phyloP scores from a whole-genome alignment of 345 rosid species.

The Pistacia integerrima region DNA sequence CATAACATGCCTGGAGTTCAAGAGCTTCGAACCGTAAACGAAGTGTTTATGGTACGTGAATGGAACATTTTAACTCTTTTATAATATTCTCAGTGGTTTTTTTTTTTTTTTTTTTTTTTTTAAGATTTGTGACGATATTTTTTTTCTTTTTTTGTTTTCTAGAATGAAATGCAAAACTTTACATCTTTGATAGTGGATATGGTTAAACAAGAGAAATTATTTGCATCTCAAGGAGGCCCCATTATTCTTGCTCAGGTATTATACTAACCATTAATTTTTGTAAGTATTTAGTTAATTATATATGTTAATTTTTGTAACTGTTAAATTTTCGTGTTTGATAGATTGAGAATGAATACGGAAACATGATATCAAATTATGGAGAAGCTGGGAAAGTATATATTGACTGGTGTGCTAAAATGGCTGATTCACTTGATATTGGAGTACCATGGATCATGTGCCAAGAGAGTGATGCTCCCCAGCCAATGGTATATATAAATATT shows the following conservation, averaged over 20 bases:
- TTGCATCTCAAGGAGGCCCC: conserved; percentile 84
- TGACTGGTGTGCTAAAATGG: conserved; percentile 78
- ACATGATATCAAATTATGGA: conserved; percentile 49
- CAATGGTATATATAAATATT: conserved; percentile 35
- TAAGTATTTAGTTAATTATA: background rate
- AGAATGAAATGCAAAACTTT: conserved; percentile 78
- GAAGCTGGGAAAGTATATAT: conserved; percentile 60
- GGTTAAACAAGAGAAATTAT: conserved; percentile 59
- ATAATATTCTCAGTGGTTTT: background rate
- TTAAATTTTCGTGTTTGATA: conserved; percentile 9
- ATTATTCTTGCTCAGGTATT: conserved; percentile 71
- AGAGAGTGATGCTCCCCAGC: conserved; percentile 57
- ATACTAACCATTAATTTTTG: background rate
- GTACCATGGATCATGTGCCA: conserved; percentile 94
- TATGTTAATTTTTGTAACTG: background rate
- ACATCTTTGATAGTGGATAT: conserved; percentile 59
- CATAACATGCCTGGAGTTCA: conserved; percentile 36
- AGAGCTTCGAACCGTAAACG: conserved; percentile 39
- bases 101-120: background rate
- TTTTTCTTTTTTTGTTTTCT: background rate
- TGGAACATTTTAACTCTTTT: background rate
- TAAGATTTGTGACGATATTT: background rate
- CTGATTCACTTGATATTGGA: conserved; percentile 53
- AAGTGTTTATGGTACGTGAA: conserved; percentile 42
- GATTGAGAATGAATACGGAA: conserved; percentile 90